Evolutionary conservation across 2,329 filamentous ascomycete genomes (phyloP), one percentile per base, ranked within the genome.

Genomic region (Xylaria sp.): DNA sequence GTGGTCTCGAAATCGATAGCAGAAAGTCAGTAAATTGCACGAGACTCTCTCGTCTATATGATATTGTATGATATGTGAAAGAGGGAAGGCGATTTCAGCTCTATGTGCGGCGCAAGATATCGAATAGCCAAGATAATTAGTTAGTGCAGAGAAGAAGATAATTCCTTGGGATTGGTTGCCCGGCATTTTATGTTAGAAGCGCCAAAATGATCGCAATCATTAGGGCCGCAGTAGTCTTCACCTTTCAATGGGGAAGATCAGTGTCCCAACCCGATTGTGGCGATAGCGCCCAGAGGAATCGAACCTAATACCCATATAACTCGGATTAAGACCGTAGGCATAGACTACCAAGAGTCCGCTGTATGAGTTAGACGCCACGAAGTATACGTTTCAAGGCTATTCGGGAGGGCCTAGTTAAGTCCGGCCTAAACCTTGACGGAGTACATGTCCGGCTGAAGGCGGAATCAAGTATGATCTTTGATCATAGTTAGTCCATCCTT

Each of bases 151-250:
- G 9, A 28, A 48, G 2, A 31, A 55, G 36, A 41, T 4, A 2
- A 4, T 7, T n/a, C n/a, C 41, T 46, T 15, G 41, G 6, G 18
- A 18, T n/a, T n/a, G 13, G 18, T 8, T 46, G 15, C 6, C 41
- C 41, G 41, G 41, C 6, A 5, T 46, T 46, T 46, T 25, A 46
- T 48, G 20, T 20, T 13, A 39, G n/a, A 39, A 12, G 33, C 25
- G 18, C 18, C 28, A 39, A 41, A 31, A 52, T n/a, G 41, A 33
- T 36, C 8, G 36, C 15, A 51, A n/a, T 39, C 39, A 18, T 55
- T 46, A 64, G 54, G 48, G 61, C 48, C 31, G 20, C 55, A 51
- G 59, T 46, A 56, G 20, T 20, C 33, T 41, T 10, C 39, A 54
- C 59, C 46, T 28, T 28, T 23, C 20, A 25, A 41, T 54, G 31